These are phyloP conservation scores for Tolypocladium amazonense DNA, from an alignment of 2,329 filamentous ascomycete genomes.

Conservation along the genomic window DNA sequence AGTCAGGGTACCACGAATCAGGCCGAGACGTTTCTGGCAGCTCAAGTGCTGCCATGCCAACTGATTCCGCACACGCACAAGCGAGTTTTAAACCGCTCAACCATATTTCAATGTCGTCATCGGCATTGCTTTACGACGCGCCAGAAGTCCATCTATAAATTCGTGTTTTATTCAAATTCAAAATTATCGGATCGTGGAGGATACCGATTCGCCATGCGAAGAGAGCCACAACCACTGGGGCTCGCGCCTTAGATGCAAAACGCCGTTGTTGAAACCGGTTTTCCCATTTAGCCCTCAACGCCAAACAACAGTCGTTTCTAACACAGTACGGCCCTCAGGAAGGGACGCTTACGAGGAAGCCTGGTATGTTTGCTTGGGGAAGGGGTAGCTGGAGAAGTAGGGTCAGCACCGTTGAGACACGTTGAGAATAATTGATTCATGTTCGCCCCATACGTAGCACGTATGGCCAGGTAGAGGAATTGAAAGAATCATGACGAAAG, in stretches of 20 bases:
- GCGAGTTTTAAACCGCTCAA: not conserved
- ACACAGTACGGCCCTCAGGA: slow-evolving; percentile 6
- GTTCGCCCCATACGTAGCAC: not conserved
- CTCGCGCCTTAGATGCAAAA: slow-evolving; percentile 24
- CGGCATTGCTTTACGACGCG: not conserved
- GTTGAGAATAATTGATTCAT: not conserved
- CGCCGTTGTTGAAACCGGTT: slow-evolving; percentile 47
- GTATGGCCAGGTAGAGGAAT: not conserved
- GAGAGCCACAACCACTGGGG: slow-evolving; percentile 14
- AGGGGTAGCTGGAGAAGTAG: slow-evolving; percentile 52
- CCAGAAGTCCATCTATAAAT: slow-evolving; percentile 6
- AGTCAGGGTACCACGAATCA: not conserved
- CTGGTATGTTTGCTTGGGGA: slow-evolving; percentile 69
- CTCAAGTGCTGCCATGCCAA: not conserved
- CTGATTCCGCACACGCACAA: not conserved
- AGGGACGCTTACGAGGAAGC: slow-evolving; percentile 26
- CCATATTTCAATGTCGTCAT: not conserved
- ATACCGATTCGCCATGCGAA: slow-evolving; percentile 25
- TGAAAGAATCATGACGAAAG: slow-evolving; percentile 1
- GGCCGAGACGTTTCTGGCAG: not conserved
- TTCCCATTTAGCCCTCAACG: slow-evolving; percentile 29
- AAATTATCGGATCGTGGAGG: slow-evolving; percentile 30
- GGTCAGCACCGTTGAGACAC: slow-evolving; percentile 1
- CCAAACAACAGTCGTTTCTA: slow-evolving; percentile 20
- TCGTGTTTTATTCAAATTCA: slow-evolving; percentile 11